Evolutionary conservation across 2,329 filamentous ascomycete species (phyloP), one percentile per base, ranked within the genome.

Genomic region (Cercospora sp.): DNA sequence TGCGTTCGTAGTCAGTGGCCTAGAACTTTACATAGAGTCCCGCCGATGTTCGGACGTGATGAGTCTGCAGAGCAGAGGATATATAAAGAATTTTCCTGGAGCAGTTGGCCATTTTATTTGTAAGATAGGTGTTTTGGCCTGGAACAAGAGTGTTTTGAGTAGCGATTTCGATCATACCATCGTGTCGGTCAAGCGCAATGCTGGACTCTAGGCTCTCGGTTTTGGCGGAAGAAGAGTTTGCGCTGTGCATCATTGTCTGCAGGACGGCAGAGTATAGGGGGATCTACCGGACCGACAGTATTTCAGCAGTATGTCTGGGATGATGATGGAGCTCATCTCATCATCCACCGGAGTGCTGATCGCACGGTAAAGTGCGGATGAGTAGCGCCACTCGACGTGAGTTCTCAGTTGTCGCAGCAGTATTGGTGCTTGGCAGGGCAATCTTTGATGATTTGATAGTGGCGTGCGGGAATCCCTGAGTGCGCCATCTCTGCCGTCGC

Each of bases 261-360:
- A 23, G 20, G 48, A 26, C 10, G 48, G 20, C 10, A n/a, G 23
- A 53, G 58, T 12, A 51, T 48, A 62, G 60, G 60, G 39, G 60
- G 60, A 62, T 62, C 39, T 16, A 18, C 60, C 60, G 60, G 60
- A 31, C 60, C 60, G 60, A 61, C n/a, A 42, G 60, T 6, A 62
- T 9, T 16, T 28, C 36, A 48, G 23, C 36, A 62, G 12, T 28
- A 45, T 13, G 59, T 31, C 59, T 61, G 33, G 59, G 9, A 61
- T 61, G 59, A 31, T 31, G 31, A 33, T 33, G 31, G 28, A 18
- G 57, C 57, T 60, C 26, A 39, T 60, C 57, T 42, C 31, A 45
- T 31, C 33, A 45, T 39, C 31, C 28, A 60, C 57, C 28, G 31
- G 31, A 36, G 33, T 12, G 60, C 60, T 51, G 60, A 53, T 53